These are phyloP conservation scores for Aspergillus clavatus DNA, from an alignment of 2,329 filamentous ascomycete species.

Conservation along the genomic window DNA sequence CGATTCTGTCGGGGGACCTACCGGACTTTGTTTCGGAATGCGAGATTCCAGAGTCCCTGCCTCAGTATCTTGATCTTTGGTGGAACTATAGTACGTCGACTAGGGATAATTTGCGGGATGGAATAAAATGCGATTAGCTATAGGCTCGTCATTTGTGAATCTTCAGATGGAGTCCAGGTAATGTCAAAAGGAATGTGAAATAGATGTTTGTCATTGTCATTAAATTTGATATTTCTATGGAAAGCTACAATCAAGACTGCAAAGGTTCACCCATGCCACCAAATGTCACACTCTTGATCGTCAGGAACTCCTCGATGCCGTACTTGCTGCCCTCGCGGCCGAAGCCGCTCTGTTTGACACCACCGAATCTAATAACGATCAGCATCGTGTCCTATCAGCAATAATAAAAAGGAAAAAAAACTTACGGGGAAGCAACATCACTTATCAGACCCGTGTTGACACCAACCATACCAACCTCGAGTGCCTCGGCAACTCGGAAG, in stretches of 20 bases:
- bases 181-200: no score
- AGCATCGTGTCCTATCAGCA: conserved; percentile 8
- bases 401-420: conserved; percentile 5
- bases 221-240: not conserved
- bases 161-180: no score
- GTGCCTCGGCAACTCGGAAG: conserved; percentile 57
- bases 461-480: conserved; percentile 49
- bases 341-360: conserved; percentile 77
- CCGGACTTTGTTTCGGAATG: conserved; percentile 10
- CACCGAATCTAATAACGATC: conserved; percentile 57
- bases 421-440: conserved; percentile 48
- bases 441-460: conserved; percentile 68
- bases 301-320: conserved; percentile 70
- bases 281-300: conserved; percentile 65
- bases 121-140: no score
- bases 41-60: conserved; percentile 9
- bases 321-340: conserved; percentile 74
- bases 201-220: not conserved
- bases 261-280: conserved; percentile 59
- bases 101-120: not conserved
- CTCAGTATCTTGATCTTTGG: conserved; percentile 15
- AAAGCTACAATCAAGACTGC: conserved; percentile 33
- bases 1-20: conserved; percentile 5
- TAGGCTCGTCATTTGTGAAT: no score
- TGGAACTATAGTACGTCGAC: conserved; percentile 11